Evolutionary conservation across 495 filamentous ascomycete genomes (phyloP), one percentile per base, ranked within the genome.

Genomic region (Penicillium coprophilum): DNA sequence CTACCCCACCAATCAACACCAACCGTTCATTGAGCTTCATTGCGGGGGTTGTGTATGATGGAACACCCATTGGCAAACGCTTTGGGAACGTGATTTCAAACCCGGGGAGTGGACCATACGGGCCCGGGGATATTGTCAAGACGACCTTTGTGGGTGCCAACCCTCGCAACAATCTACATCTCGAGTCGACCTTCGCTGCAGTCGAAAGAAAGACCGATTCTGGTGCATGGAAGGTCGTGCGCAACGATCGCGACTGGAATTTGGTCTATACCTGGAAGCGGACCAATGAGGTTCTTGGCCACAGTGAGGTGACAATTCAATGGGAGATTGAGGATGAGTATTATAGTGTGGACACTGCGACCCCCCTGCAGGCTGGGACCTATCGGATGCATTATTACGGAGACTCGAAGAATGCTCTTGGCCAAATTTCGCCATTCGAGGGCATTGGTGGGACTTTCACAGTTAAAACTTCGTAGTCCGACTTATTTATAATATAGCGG

Each of bases 321-420:
- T 97, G 93, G 93, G 85, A 92, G 70, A 87, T 87, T 48, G 86
- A 84, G 62, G 80, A 83, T 46, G 73, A 72, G 13, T 78, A 69
- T 47, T 77, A 79, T 52, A 65, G 58, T 34, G 59, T 70, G n/a
- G 76, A 65, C 23, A 62, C 71, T 43, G 65, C 75, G n/a, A 63
- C 43, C 9, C 49, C 72, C 4, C 68, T 82, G 19, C 68, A 74
- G 60, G 69, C 72, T 40, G 93, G 91, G 15, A 77, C 77, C 61
- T 97, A 96, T 76, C 78, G 92, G 27, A 72, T 97, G 52, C 81
- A 80, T 73, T 97, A 97, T 64, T 94, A 84, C 74, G 93, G 93
- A 0, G 90, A 96, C 71, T 80, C 84, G 23, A 97, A 92, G 79
- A 74, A 76, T 53, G 60, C 86, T 23, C 67, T 74, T 10, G 92